Percentiles rank a stretch among this genome's conserved stretches.
These are phyloP conservation scores for Gamsiella multidivaricata DNA, from an alignment of 192 early-diverging fungal species.

Conservation along the genomic window DNA sequence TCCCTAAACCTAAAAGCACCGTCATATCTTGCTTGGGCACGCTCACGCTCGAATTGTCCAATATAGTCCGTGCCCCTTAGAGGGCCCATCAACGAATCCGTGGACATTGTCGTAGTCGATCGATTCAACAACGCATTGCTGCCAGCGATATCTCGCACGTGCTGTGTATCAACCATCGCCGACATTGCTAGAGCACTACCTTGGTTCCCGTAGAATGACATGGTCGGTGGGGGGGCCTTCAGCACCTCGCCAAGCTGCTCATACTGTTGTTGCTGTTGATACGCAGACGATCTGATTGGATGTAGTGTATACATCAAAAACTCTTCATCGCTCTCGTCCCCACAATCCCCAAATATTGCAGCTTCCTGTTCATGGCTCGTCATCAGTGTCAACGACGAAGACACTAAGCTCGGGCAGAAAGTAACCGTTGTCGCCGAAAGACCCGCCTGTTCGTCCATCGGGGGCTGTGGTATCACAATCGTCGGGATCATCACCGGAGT, in stretches of 20 bases:
- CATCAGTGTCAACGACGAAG: constrained; percentile 12
- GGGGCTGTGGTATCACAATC: constrained; percentile 23
- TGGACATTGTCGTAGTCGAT: not conserved
- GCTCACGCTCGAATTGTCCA: constrained; percentile 33
- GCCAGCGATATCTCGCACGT: not conserved
- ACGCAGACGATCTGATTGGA: not conserved
- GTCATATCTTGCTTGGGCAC: constrained; percentile 1
- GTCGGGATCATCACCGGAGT: constrained; percentile 33
- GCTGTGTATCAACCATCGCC: constrained; percentile 21
- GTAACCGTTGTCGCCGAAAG: constrained; percentile 18
- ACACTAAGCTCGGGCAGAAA: not conserved
- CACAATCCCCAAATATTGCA: not conserved
- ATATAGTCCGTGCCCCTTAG: constrained; percentile 29
- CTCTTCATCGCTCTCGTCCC: not conserved
- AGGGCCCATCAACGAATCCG: constrained; percentile 16
- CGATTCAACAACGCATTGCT: not conserved
- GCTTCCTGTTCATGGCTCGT: not conserved
- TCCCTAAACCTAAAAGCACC: not conserved
- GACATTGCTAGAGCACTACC: not conserved
- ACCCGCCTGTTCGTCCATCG: not conserved
- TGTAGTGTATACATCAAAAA: not conserved
- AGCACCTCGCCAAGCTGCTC: not conserved
- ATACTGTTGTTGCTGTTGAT: not conserved
- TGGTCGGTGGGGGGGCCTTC: not conserved
- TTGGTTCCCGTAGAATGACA: not conserved